These are phyloP conservation scores for Brettanomyces custersianus DNA, from an alignment of 805 yeast species.

Conservation along the genomic window DNA sequence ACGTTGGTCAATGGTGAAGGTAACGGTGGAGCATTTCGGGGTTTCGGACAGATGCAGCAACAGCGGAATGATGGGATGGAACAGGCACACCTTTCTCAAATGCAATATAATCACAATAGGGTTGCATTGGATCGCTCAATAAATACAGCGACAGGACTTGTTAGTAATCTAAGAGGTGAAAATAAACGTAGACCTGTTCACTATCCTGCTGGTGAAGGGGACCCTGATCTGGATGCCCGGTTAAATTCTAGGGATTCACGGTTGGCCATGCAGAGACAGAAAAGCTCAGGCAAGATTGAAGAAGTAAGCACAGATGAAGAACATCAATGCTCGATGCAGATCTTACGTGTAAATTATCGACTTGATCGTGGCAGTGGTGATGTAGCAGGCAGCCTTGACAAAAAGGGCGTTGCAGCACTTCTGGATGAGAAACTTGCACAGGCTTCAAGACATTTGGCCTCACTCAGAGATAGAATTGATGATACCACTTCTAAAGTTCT, in stretches of 20 bases:
- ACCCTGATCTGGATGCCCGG: slow-evolving; percentile 21
- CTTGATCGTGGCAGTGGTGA: slow-evolving; percentile 36
- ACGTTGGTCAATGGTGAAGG: slow-evolving; percentile 20
- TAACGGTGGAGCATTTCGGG: no score
- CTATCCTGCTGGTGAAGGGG: slow-evolving; percentile 42
- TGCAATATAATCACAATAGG: slow-evolving; percentile 68
- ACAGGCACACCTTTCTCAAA: slow-evolving; percentile 32
- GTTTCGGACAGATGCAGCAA: no score
- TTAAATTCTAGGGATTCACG: slow-evolving; percentile 44
- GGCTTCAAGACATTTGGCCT: slow-evolving; percentile 56
- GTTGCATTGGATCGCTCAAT: slow-evolving; percentile 56
- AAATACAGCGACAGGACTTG: slow-evolving; percentile 39
- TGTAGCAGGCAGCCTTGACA: slow-evolving; percentile 51
- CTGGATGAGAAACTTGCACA: slow-evolving; percentile 60
- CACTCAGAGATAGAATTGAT: slow-evolving; percentile 74
- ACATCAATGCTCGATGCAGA: slow-evolving; percentile 20
- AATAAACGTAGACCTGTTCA: slow-evolving; percentile 53
- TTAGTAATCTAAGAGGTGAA: slow-evolving; percentile 44
- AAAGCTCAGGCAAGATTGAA: slow-evolving; percentile 7
- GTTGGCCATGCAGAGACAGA: slow-evolving; percentile 41
- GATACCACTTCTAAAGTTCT: slow-evolving; percentile 91
- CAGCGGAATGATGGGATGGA: slow-evolving; percentile 6
- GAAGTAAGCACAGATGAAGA: neutral
- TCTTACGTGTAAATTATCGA: slow-evolving; percentile 55
- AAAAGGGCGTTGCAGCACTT: slow-evolving; percentile 57